Base-by-base conservation (phyloP, 768 basidiomycete species). In the Paxillus ammoniavirescens region DNA sequence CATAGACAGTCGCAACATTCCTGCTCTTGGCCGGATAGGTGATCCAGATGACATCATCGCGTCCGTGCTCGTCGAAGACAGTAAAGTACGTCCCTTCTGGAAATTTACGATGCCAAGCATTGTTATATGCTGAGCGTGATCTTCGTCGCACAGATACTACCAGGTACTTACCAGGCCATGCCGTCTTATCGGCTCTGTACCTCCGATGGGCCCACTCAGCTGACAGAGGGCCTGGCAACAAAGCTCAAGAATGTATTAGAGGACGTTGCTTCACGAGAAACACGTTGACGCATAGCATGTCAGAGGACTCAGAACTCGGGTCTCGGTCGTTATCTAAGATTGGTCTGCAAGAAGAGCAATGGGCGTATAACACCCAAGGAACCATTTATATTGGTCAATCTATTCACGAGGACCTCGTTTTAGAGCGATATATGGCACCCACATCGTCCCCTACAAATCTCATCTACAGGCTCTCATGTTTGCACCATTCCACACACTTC, bases 41-140 rank as follows among this genome's bases (percentile, higher is more conserved):
- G 87, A 91, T 63, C 86, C 88, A 2, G 91, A 93, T 61, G 91
- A 93, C 66, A 93, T 93, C 54, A 77, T 93, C 43, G 91, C 78
- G 3, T 79, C 86, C 2, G 89, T 93, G 10, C 74, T 85, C 7
- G 88, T 93, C 5, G 73, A 86, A 55, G 77, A 84, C 52, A 81
- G 89, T 63, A 78, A 84, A 76, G 87, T 84, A 54, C 26, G 73
- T 61, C 23, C 30, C 37, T 5, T 12, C 10, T 7, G 45, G 18
- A 8, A 14, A 3, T 36, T 30, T 18, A 17, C 23, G 6, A 10
- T 12, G 17, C 23, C 33, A 28, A 36, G 38, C 17, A 5, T 36
- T 30, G 14, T 52, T 36, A 45, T 37, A 15, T 40, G 8, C 35
- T 57, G 13, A 54, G 15, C 12, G 18, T 17, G 17, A n/a, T 8